Evolutionary conservation across 495 filamentous ascomycete genomes (phyloP), one percentile per base, ranked within the genome.

Genomic region (Hypoxylon intermedium): DNA sequence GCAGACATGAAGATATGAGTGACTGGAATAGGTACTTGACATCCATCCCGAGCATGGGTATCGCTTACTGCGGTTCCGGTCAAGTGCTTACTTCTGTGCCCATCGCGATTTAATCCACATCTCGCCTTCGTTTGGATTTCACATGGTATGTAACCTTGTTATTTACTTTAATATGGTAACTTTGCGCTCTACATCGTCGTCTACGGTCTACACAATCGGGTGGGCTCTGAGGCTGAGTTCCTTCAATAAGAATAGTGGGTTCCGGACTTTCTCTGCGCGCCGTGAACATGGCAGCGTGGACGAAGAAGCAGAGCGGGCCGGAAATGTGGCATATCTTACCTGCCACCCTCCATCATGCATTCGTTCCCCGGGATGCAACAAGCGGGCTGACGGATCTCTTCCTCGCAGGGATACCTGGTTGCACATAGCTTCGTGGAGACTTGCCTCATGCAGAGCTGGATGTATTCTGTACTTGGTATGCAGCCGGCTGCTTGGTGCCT

Each of bases 381-480:
- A 34, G 62, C 52, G 19, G 51, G 52, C 62, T 65, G 55, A 52
- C 59, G 34, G 56, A 51, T 45, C 26, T 49, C 31, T 65, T 60
- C 23, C 16, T 56, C 26, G 41, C 62, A 65, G 62, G 62, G 62
- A 26, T 65, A 5, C 6, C 9, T 48, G 47, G 62, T 56, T 53
- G 28, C 33, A 52, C 61, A 56, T 47, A 45, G 48, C 61, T 46
- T 31, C 45, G 44, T 52, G 51, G 50, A 51, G 49, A 60, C 45
- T 38, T 52, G 28, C 43, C 50, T 44, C 41, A 57, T 57, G 51
- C 45, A 53, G 33, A 55, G 46, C 46, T 43, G 24, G 20, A 48
- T 18, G 41, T 65, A 57, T 53, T 12, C n/a, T 57, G 41, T 60
- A 65, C 56, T 56, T 52, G 62, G 57, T 57, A 47, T 57, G 41